A percentile compares a stretch with the other conserved stretches of the same genome.
Evolutionary conservation across 805 yeast genomes (phyloP).

Genomic region (Candida bentonensis): DNA sequence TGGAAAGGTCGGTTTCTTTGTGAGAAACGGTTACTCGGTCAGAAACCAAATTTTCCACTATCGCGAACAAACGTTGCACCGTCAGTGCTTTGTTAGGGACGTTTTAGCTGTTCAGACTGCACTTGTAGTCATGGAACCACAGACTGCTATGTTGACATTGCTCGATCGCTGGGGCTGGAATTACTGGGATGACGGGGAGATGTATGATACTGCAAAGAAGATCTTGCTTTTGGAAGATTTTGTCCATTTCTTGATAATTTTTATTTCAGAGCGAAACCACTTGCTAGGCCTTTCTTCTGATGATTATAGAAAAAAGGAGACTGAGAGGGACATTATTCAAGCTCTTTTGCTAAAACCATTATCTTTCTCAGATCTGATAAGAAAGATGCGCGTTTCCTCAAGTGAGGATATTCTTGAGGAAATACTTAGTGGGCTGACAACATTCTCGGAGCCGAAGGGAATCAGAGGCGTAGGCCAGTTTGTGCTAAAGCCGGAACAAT

Average conservation of each 20-base stretch:
- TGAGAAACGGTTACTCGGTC: slow-evolving; percentile 77
- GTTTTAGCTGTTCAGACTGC: slow-evolving; percentile 52
- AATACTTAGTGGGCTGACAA: slow-evolving; percentile 42
- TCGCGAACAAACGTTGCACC: slow-evolving; percentile 64
- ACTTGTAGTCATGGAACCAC: slow-evolving; percentile 42
- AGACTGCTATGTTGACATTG: slow-evolving; percentile 40
- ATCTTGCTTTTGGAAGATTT: slow-evolving; percentile 71
- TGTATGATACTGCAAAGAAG: slow-evolving; percentile 25
- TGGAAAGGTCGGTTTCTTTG: slow-evolving; percentile 85
- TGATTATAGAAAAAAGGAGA: slow-evolving; percentile 34
- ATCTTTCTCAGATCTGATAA: slow-evolving; percentile 55
- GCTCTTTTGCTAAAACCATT: slow-evolving; percentile 62
- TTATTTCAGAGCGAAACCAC: slow-evolving; percentile 54
- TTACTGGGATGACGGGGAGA: slow-evolving; percentile 38
- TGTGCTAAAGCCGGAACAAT: slow-evolving; percentile 43
- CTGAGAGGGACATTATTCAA: slow-evolving; percentile 66
- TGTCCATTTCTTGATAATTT: slow-evolving; percentile 47
- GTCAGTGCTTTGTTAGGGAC: slow-evolving; percentile 70
- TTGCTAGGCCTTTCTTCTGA: slow-evolving; percentile 34
- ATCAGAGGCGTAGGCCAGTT: slow-evolving; percentile 49
- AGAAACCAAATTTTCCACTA: slow-evolving; percentile 70
- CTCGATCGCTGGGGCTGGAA: slow-evolving; percentile 57
- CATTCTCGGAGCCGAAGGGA: slow-evolving; percentile 46
- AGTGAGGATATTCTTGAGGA: slow-evolving; percentile 63
- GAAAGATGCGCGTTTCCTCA: slow-evolving; percentile 54